Evolutionary conservation across 2,329 filamentous ascomycete species (phyloP).

Genomic region (Botryosphaeria dothidea): DNA sequence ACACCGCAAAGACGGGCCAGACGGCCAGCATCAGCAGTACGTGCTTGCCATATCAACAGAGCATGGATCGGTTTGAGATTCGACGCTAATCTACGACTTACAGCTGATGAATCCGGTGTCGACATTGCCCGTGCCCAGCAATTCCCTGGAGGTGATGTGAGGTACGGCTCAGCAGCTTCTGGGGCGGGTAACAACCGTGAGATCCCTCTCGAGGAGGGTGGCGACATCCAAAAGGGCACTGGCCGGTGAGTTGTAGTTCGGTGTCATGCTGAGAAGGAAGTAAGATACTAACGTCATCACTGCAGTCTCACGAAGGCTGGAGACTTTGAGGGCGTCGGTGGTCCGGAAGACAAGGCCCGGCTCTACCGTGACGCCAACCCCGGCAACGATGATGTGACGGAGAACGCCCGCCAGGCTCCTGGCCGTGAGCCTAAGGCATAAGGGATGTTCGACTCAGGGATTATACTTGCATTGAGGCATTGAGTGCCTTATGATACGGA

Average conservation of each 20-base stretch:
- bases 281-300: background rate
- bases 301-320: constrained; percentile 45
- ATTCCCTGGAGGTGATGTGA: constrained; percentile 48
- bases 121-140: constrained; percentile 41
- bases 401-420: constrained; percentile 38
- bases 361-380: constrained; percentile 38
- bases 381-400: constrained; percentile 43
- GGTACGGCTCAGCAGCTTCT: constrained; percentile 45
- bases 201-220: constrained; percentile 50
- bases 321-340: constrained; percentile 52
- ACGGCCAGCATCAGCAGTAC: constrained; percentile 41
- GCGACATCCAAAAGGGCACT: constrained; percentile 41
- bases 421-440: background rate
- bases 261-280: background rate
- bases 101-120: constrained; percentile 51
- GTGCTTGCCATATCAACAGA: constrained; percentile 5
- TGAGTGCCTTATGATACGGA: background rate
- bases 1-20: constrained; percentile 36
- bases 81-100: background rate
- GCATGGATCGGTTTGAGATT: background rate
- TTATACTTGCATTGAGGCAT: background rate
- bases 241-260: constrained; percentile 42
- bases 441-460: background rate
- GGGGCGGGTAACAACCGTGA: constrained; percentile 50
- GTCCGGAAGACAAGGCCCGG: constrained; percentile 46